phyloP scores from a whole-genome alignment of 2,329 filamentous ascomycete species.

The Acarospora socialis region DNA sequence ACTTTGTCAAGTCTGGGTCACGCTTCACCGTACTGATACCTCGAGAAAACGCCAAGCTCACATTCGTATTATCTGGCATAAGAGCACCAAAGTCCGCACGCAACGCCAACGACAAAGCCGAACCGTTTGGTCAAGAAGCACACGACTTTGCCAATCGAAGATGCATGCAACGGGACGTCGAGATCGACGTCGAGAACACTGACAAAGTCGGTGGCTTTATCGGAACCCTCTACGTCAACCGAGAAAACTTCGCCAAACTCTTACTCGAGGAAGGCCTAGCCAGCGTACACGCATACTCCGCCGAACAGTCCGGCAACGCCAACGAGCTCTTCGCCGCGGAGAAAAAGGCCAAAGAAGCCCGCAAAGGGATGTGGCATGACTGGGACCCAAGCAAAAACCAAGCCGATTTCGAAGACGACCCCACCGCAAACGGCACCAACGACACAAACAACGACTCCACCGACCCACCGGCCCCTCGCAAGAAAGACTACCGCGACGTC shows the following conservation, averaged over 20 bases:
- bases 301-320: constrained; percentile 85
- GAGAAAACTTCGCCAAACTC: constrained; percentile 87
- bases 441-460: constrained; percentile 37
- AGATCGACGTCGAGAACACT: constrained; percentile 85
- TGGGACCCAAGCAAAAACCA: constrained; percentile 84
- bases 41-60: constrained; percentile 85
- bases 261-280: constrained; percentile 90
- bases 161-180: constrained; percentile 86
- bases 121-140: constrained; percentile 91
- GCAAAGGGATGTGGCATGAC: constrained; percentile 82
- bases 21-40: constrained; percentile 86
- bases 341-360: constrained; percentile 72
- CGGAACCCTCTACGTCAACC: constrained; percentile 80
- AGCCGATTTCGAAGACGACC: constrained; percentile 39
- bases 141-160: constrained; percentile 79
- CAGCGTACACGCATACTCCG: constrained; percentile 84
- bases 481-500: constrained; percentile 89
- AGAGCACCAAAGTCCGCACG: constrained; percentile 78
- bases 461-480: constrained; percentile 42
- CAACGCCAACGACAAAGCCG: constrained; percentile 63
- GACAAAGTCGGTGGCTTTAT: constrained; percentile 98
- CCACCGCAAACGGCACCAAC: constrained; percentile 27
- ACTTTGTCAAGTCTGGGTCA: constrained; percentile 95
- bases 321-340: constrained; percentile 79
- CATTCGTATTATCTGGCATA: constrained; percentile 85